These are phyloP conservation scores for Ganoderma meredithae DNA, from an alignment of 1,284 basidiomycete genomes.

Conservation along the genomic window DNA sequence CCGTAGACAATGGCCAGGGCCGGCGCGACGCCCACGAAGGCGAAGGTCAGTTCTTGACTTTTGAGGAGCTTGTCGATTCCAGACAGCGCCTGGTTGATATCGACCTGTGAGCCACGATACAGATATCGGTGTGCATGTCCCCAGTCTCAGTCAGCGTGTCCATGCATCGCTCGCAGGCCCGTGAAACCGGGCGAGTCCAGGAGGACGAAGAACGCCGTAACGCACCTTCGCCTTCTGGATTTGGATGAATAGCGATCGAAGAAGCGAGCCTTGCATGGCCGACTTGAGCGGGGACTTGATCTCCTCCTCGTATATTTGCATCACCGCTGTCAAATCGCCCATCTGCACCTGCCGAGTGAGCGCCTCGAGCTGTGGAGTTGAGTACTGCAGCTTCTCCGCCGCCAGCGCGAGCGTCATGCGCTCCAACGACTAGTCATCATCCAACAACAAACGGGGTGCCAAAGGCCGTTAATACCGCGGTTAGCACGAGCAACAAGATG, in stretches of 20 bases:
- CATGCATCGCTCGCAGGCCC: neutral
- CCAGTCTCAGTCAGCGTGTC: neutral
- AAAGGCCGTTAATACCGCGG: neutral
- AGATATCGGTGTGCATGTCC: neutral
- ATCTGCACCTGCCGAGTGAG: slow-evolving; percentile 74
- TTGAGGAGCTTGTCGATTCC: slow-evolving; percentile 93
- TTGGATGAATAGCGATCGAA: slow-evolving; percentile 91
- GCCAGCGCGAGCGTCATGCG: slow-evolving; percentile 92
- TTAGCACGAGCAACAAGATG: neutral
- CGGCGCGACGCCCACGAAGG: slow-evolving; percentile 96
- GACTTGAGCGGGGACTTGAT: slow-evolving; percentile 88
- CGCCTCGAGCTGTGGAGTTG: slow-evolving; percentile 64
- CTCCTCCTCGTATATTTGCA: slow-evolving; percentile 92
- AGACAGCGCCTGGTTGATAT: slow-evolving; percentile 87
- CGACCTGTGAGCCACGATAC: slow-evolving; percentile 65
- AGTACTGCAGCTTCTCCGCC: slow-evolving; percentile 77
- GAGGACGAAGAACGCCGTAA: slow-evolving; percentile 23
- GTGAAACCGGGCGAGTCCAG: neutral
- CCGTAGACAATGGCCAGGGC: slow-evolving; percentile 86
- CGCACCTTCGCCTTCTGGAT: slow-evolving; percentile 94
- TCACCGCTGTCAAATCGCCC: slow-evolving; percentile 90
- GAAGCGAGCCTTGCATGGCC: slow-evolving; percentile 81
- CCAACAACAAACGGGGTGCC: neutral
- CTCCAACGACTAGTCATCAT: slow-evolving; percentile 75
- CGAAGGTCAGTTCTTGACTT: slow-evolving; percentile 96